Base-by-base conservation (phyloP, 2,329 filamentous ascomycete species). In the Metarhizium rileyi region DNA sequence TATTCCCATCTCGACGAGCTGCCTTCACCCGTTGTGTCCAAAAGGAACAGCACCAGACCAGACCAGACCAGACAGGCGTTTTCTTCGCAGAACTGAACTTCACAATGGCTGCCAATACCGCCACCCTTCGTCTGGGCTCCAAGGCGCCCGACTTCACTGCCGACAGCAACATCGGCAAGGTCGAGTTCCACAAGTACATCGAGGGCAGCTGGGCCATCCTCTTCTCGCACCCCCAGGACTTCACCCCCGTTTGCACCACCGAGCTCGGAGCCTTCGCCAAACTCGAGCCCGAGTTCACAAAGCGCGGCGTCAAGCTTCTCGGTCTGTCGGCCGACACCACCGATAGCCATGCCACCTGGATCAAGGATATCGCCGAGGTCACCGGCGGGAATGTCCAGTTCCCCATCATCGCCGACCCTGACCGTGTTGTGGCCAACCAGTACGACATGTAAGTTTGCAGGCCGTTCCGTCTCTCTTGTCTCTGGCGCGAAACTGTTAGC, bases 241-340 rank as follows among this genome's bases (percentile, higher is more conserved):
- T 87, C 77, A 95, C 90, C 2, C 90, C 90, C 49, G 90, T 95
- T 52, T 96, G 90, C 78, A 96, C 90, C 56, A 96, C 90, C 49
- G 90, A 96, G 75, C 84, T 96, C 55, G 90, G 90, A 55, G 90
- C 90, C 52, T 94, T 96, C 62, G 87, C 90, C 59, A 93, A 90
- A 72, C 78, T 95, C 55, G 83, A 89, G 74, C 80, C 83, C 61
- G 89, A 95, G 70, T 95, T 96, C 71, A 78, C 82, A 63, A 88
- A 87, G 76, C 83, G 90, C 55, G 83, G 82, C 56, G 87, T 91
- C 62, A 94, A 95, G 80, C 83, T 95, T 72, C 91, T 95, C 61
- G 90, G 90, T 45, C 78, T 96, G 58, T 85, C 82, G 54, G 90
- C 90, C 74, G 94, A 95, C 75, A 88, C 85, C 60, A 76, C 95